Base-by-base conservation (phyloP, 768 basidiomycete genomes). In the Auricularia sp. region DNA sequence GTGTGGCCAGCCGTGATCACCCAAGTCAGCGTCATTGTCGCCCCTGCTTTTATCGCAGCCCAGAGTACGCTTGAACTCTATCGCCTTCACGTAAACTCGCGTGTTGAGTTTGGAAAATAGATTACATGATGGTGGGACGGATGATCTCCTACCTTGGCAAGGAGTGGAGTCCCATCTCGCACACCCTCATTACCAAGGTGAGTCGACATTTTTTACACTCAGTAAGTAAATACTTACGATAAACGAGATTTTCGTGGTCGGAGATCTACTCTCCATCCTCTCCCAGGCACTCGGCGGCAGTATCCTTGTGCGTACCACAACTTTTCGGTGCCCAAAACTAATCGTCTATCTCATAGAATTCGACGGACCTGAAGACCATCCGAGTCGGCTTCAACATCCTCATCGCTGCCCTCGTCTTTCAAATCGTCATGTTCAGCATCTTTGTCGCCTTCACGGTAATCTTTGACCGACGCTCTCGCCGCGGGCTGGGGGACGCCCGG, bases 21-120 rank as follows among this genome's bases (percentile, higher is more conserved):
- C 10, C 63, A 64, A 60, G 56, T 64, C 54, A 36, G 29, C 63
- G 58, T 64, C 36, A 51, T 64, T 64, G 63, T 64, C 18, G 54
- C 63, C 34, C 63, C 63, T 11, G 63, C 63, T 3, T 60, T 58
- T 4, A 21, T 64, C 39, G 63, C 63, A 8, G 63, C 63, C 6
- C 62, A 63, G 21, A 51, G 47, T 51, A 21, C 14, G 47, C 14
- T 8, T 21, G 21, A 2, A 51, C 21, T 21, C 11, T 51, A 6
- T 18, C 8, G 10, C 8, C 18, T 8, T 14, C 12, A 14, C 39
- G 8, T 42, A 42, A 0, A 7, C 7, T 42, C 39, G 39, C 47
- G 21, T 6, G 47, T 18, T 51, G 47, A 51, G 8, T 6, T 18
- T 18, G 21, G 47, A 6, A 18, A 18, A 3, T 59, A 58, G 53